These are phyloP conservation scores for Dictyophora rubrovolvata DNA, from an alignment of 768 basidiomycete species.

Conservation along the genomic window DNA sequence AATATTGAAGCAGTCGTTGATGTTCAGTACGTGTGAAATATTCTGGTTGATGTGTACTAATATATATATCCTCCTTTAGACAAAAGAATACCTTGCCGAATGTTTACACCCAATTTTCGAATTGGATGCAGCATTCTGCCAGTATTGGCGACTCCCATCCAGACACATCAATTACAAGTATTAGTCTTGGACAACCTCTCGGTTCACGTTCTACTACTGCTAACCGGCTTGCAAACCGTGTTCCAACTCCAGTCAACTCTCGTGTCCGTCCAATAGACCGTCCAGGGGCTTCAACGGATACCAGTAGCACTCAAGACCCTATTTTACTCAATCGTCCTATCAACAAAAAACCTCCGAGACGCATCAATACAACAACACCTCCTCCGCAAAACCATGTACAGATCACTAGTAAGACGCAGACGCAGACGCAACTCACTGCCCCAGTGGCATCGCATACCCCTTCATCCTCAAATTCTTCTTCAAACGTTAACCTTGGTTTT, in stretches of 20 bases:
- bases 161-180: conserved; percentile 3
- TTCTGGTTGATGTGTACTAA: conserved; percentile 30
- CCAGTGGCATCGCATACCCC: conserved; percentile 7
- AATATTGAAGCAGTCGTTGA: conserved; percentile 15
- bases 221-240: not conserved
- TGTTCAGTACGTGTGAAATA: not conserved
- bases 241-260: conserved; percentile 3
- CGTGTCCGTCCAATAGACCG: conserved; percentile 48
- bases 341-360: conserved; percentile 41
- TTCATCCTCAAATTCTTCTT: conserved; percentile 10
- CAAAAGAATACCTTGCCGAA: not conserved
- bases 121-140: not conserved
- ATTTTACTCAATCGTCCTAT: conserved; percentile 6
- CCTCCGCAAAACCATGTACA: not conserved
- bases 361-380: conserved; percentile 24
- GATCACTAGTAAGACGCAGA: not conserved
- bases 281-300: conserved; percentile 39
- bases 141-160: not conserved
- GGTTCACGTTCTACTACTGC: not conserved
- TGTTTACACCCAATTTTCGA: not conserved
- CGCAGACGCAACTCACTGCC: conserved; percentile 1
- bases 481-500: conserved; percentile 1
- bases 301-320: conserved; percentile 13
- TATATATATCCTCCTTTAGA: conserved; percentile 44
- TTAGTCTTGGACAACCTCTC: conserved; percentile 1